These are phyloP conservation scores for Grifola frondosa DNA, from an alignment of 1,284 basidiomycete species.

Conservation along the genomic window DNA sequence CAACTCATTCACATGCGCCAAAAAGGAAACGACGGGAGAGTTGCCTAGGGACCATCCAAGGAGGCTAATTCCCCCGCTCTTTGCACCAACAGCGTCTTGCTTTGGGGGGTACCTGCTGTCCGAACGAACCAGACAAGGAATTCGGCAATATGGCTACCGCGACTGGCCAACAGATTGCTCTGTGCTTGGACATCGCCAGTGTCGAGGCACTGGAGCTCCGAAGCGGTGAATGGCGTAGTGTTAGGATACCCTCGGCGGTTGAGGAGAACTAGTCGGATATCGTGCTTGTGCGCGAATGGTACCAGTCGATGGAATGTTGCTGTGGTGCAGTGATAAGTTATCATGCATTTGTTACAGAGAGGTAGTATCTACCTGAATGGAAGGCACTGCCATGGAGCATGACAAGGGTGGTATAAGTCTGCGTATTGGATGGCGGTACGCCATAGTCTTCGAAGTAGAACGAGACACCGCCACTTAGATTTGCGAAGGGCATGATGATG, in stretches of 20 bases:
- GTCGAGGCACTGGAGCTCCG: constrained; percentile 19
- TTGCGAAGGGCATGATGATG: too few species aligned
- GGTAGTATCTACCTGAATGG: constrained; percentile 8
- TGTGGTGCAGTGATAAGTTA: constrained; percentile 4
- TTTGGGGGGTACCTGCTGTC: constrained; percentile 13
- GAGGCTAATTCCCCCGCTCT: constrained; percentile 10
- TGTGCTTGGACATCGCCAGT: constrained; percentile 8
- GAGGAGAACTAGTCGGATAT: constrained; percentile 9
- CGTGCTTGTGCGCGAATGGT: constrained; percentile 6
- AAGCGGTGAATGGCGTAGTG: constrained; percentile 9
- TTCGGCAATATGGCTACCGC: constrained; percentile 21
- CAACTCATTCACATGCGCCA: too few species aligned
- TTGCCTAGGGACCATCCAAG: constrained; percentile 14
- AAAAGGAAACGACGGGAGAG: too few species aligned
- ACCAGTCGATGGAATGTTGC: constrained; percentile 25
- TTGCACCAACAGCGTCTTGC: not conserved
- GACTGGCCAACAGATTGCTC: constrained; percentile 10
- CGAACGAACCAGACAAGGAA: constrained; percentile 28
- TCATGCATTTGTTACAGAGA: not conserved
- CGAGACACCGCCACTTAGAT: too few species aligned
- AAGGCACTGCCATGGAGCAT: constrained; percentile 9
- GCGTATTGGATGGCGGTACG: not conserved
- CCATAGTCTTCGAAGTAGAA: constrained; percentile 13
- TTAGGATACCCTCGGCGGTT: constrained; percentile 16
- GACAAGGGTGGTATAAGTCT: constrained; percentile 8